Evolutionary conservation across 2,329 filamentous ascomycete genomes (phyloP), one percentile per base, ranked within the genome.

Genomic region (Sclerotinia glacialis): DNA sequence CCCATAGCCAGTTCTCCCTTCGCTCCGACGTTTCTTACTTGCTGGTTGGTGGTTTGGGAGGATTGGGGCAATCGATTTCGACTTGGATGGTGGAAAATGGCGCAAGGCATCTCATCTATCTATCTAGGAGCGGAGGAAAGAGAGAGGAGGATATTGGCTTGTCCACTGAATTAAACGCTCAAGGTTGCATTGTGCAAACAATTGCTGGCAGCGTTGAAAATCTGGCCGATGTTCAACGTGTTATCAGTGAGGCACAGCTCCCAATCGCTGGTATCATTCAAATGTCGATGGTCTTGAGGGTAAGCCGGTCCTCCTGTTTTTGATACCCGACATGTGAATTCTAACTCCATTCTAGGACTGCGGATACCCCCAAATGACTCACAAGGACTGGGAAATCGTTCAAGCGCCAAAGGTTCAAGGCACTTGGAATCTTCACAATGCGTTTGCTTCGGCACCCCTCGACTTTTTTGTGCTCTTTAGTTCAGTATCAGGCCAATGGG

Each of bases 371-470:
- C 28, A 37, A 34, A 37, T 54, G 52, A 37, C 18, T 18, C 31
- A 54, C 21, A 37, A 23, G 3, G 52, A 54, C 5, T 37, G 52
- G 52, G 18, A 37, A 53, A 14, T 23, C 21, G 31, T 37, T 37
- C 28, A 37, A 23, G 28, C 18, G 12, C 83, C 83, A 69, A 87
- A 86, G 73, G 80, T 84, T 0, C 76, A 80, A 8, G 83, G 82
- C 7, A 82, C 80, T 2, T 83, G 81, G 80, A 86, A 86, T 72
- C 78, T 85, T 62, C 83, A 86, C 72, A 76, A 68, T 28, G 11
- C 9, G 3, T 18, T 56, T 23, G 58, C 5, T 23, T 65, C 56
- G 3, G 12, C 40, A 18, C n/a, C 52, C 23, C 28, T 65, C 78
- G 52, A 79, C 54, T 80, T 80, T 68, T 80, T 80, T 69, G 68